Conservation (phyloP, 345 rosid species). For the Lenwebbia sp. region DNA sequence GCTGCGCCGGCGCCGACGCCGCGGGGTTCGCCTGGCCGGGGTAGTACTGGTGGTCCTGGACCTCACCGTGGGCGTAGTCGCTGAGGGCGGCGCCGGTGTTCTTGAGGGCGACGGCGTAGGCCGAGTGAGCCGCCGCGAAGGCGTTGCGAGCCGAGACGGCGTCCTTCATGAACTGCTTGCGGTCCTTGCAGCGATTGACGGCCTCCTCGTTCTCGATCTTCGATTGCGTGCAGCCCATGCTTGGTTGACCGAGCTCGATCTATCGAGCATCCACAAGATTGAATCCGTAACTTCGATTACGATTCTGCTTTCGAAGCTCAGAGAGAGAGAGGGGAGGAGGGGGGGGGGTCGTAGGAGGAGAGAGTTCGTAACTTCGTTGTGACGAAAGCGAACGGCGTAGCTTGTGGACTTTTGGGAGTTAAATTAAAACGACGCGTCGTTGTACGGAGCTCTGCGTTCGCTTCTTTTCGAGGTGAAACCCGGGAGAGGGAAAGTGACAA, state of each 20-base stretch:
- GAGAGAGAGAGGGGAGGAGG: neutral
- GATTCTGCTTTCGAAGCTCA: neutral
- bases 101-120: constrained; percentile 66
- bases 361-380: too few species aligned
- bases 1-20: neutral
- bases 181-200: constrained; percentile 68
- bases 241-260: neutral
- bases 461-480: too few species aligned
- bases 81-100: constrained; percentile 94
- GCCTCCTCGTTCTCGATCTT: constrained; percentile 97
- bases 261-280: neutral
- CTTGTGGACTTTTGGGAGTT: too few species aligned
- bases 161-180: constrained; percentile 61
- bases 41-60: constrained; percentile 19
- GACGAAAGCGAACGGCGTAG: too few species aligned
- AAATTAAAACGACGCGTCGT: too few species aligned
- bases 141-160: constrained; percentile 76
- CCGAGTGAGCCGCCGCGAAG: constrained; percentile 93
- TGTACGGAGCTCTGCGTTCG: too few species aligned
- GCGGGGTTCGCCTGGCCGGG: neutral
- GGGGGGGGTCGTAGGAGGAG: too few species aligned
- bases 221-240: constrained; percentile 88
- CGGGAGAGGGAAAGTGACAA: too few species aligned
- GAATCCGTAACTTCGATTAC: neutral
- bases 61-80: constrained; percentile 72